phyloP scores from a whole-genome alignment of 2,329 filamentous ascomycete genomes.

The Stagonosporopsis tanaceti region DNA sequence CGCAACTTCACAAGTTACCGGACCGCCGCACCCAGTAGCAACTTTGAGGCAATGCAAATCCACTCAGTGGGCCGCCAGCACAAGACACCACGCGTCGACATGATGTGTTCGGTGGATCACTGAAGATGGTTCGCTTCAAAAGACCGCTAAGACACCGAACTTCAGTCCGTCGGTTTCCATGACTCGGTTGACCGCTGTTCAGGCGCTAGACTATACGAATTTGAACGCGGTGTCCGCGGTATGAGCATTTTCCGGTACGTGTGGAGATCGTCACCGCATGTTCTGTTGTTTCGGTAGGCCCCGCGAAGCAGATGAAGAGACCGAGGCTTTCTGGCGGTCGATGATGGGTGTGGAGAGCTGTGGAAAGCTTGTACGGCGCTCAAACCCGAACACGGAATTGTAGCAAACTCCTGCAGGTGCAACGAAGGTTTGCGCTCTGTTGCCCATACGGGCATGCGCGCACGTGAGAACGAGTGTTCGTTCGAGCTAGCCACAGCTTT shows the following conservation, averaged over 20 bases:
- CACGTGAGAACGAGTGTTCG: conserved; percentile 21
- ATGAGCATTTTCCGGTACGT: conserved; percentile 18
- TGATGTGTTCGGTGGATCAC: conserved; percentile 22
- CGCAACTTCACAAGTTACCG: conserved; percentile 4
- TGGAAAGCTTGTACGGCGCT: not conserved
- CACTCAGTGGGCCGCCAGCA: conserved; percentile 9
- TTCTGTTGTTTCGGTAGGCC: conserved; percentile 4
- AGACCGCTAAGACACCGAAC: conserved; percentile 15
- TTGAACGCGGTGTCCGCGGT: conserved; percentile 7
- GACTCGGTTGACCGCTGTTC: conserved; percentile 22
- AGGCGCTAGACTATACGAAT: conserved; percentile 9
- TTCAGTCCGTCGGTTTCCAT: conserved; percentile 15
- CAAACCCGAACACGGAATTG: not conserved
- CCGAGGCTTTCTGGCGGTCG: conserved; percentile 1
- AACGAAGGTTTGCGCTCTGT: conserved; percentile 1
- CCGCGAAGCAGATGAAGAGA: conserved; percentile 9
- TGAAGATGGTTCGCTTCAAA: conserved; percentile 12
- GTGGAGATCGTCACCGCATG: conserved; percentile 18
- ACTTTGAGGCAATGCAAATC: conserved; percentile 1
- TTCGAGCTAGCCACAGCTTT: not conserved
- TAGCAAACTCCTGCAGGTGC: conserved; percentile 11
- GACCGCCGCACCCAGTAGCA: conserved; percentile 4
- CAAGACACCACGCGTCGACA: conserved; percentile 17
- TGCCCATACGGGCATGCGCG: not conserved
- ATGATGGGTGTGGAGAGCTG: conserved; percentile 1